Evolutionary conservation across 306 rosid species (phyloP), one percentile per base, ranked within the genome.

Genomic region (Chamaecrista fasciculata): DNA sequence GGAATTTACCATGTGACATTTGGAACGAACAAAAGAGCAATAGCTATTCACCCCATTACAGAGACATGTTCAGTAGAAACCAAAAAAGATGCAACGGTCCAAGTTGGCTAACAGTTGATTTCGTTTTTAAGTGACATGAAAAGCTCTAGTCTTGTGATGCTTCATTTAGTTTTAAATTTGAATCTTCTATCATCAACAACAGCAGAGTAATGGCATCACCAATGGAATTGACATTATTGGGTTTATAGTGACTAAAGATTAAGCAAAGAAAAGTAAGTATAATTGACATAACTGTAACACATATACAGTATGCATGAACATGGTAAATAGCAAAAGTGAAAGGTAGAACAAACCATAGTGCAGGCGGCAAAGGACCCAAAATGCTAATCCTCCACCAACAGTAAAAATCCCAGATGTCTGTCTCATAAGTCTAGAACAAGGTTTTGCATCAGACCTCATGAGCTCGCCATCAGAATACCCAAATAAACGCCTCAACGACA

Each of bases 401-500:
- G 83, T 82, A 50, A 59, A 92, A 57, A 92, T 81, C 25, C 87
- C 93, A 0, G 96, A 96, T 2, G 96, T 90, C 48, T 92, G 98
- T 60, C 87, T 86, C 87, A 80, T 87, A 62, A 92, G 66, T 78
- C 90, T 85, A 20, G 98, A 84, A 66, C 95, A 92, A 7, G 98
- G 95, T 78, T 89, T 92, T 39, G 74, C 52, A 69, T 92, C 92
- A 5, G 95, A 79, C 77, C 98, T 81, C 96, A 86, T 83, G 62
- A 89, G 51, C 71, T 89, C 96, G 0, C 95, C 98, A 63, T 92
- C 95, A 0, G 98, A 92, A 79, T 36, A 86, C 48, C 96, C 96
- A 5, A 89, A 77, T 56, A 79, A 76, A 5, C 74, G 85, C 80
- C 98, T 79, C 73, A 89, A 58, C 25, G 96, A 87, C 98, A 89